Base-by-base conservation (phyloP, 2,329 filamentous ascomycete genomes). In the Penicillium vulpinum region DNA sequence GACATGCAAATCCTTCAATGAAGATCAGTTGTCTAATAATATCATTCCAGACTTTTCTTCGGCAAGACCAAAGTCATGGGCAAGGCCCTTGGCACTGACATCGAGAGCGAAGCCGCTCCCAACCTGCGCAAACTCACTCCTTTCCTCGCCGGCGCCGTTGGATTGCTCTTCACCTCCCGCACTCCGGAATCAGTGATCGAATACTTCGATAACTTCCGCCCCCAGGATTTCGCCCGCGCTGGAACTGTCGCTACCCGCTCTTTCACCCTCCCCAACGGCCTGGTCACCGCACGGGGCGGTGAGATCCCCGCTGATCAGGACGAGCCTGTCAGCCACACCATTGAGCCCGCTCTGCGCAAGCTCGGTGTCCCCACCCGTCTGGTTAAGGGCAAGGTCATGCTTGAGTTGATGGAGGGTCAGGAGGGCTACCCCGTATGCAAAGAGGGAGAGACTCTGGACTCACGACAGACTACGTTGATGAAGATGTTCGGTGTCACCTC, bases 41-140 rank as follows among this genome's bases (percentile, higher is more conserved):
- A n/a, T 39, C 7, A 48, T 53, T 57, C 5, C 68, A 94, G 92
- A 68, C 81, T 99, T 74, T 97, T 97, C 86, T 97, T 97, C 78
- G 94, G 93, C 79, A 99, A 97, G 82, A 97, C 93, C 58, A 97
- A 97, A 80, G 92, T 99, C 76, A 97, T 97, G 92, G 88, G 90
- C 68, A 93, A 94, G 78, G 92, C 94, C 56, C 88, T 99, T 26
- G 94, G 94, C 72, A 84, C 85, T 63, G 87, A 82, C 52, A 83
- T 87, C 65, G 88, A 90, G 70, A 89, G 91, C 69, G 91, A 92
- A 78, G 85, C 90, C 77, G 89, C 91, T 66, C 85, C 90, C 43
- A 90, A 91, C 72, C 85, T 94, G 69, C 82, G 90, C 73, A 78
- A 80, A 61, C 85, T 97, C 57, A 79, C 84, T 21, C 80, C 80